These are phyloP conservation scores for Ogataea sp. DNA, from an alignment of 805 yeast species.

Conservation along the genomic window DNA sequence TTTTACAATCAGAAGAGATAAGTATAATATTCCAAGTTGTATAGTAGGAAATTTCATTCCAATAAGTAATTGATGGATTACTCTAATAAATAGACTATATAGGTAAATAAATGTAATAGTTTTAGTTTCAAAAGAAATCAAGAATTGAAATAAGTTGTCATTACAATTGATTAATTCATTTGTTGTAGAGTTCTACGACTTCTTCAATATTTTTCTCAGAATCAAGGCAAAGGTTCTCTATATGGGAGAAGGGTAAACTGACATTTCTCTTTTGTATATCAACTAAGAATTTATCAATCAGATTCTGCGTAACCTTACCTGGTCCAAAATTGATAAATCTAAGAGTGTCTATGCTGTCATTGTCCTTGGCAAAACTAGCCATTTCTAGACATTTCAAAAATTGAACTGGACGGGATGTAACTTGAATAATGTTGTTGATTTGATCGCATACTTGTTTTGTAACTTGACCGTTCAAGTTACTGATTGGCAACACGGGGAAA, in stretches of 20 bases:
- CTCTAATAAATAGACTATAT: no score
- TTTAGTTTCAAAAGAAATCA: no score
- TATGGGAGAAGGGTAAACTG: neutral
- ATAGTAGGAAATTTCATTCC: conserved; percentile 95
- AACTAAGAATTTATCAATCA: conserved; percentile 17
- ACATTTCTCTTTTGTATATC: conserved; percentile 5
- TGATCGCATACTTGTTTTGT: conserved; percentile 10
- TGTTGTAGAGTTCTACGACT: neutral
- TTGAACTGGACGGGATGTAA: conserved; percentile 24
- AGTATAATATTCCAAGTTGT: conserved; percentile 92
- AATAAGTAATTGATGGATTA: conserved; percentile 23
- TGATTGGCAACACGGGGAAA: conserved; percentile 19
- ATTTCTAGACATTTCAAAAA: conserved; percentile 24
- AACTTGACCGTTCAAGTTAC: conserved; percentile 21
- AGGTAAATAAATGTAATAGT: no score
- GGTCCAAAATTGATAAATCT: conserved; percentile 24
- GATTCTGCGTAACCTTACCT: conserved; percentile 16
- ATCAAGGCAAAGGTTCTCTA: conserved; percentile 1
- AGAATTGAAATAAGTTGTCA: no score
- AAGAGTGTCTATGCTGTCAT: conserved; percentile 3
- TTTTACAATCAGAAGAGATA: conserved; percentile 85
- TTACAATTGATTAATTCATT: no score
- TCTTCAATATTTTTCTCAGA: neutral
- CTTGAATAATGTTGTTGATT: conserved; percentile 19
- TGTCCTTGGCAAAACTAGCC: conserved; percentile 2